Base-by-base conservation (phyloP, 1,284 basidiomycete genomes). In the Rhodotorula mucilaginosa region DNA sequence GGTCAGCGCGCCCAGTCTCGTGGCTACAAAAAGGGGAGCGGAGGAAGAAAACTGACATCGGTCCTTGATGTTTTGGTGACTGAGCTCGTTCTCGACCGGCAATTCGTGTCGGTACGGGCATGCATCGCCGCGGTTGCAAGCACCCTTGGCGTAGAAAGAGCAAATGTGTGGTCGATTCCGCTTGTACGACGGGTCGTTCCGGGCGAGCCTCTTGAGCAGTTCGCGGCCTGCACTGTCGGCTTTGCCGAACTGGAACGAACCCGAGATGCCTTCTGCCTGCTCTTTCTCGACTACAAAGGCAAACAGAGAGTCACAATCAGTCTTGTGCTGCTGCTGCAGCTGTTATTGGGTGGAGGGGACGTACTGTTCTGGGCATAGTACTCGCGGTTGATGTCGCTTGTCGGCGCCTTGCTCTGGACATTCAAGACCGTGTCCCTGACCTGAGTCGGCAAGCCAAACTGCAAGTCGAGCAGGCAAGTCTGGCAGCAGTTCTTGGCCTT, bases 401-500 rank as follows among this genome's bases (percentile, higher is more conserved):
- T 93, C 12, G 96, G 97, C 2, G 94, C 95, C 81, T 92, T 87
- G 46, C 31, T 51, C 56, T 63, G 31, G 57, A 93, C 80, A 16
- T 90, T 93, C 59, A 99, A 82, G 12, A 97, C 97, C 0, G 95
- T 96, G 81, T 99, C 97, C 70, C 97, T 86, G 21, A 99, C 95
- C 85, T 99, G 97, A 0, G 94, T 95, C 2, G 97, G 97, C 59
- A 99, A 83, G 23, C 93, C 93, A 78, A 94, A 99, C 82, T 98
- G 94, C 23, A 83, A 86, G 81, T 99, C 97, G 49, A 99, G 85
- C 44, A 99, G 84, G 81, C 97, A 99, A 1, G 95, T 98, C 83
- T 99, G 97, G 83, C 97, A 99, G 57, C 97, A 92, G 79, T 99
- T 97, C 86, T 98, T 97, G 78, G 97, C 90, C 85, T 97, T 99